Evolutionary conservation across 441 rosid species (phyloP), one percentile per base, ranked within the genome.

Genomic region (Populus hybrid): DNA sequence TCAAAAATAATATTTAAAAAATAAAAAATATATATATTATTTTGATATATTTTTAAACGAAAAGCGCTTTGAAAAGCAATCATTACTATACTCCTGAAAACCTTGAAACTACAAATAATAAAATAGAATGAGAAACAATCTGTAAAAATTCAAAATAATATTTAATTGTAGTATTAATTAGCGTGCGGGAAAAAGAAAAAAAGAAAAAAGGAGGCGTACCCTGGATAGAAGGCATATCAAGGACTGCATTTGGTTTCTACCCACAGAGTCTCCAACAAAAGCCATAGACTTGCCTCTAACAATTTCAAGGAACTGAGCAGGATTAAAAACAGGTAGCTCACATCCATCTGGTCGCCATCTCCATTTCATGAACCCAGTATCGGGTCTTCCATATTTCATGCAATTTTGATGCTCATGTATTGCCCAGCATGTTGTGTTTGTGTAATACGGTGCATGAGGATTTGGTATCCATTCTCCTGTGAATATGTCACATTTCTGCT

Each of bases 241-340:
- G 63, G 99, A 95, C 85, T 92, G 97, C 28, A 95, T 83, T 80
- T 95, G 99, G 63, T 95, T 95, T 83, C 99, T 92, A 19, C 94
- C 97, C 87, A 95, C 84, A 14, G 98, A 95, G 46, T 95, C 99
- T 0, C 99, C 99, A 12, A 95, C 88, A 80, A 95, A 93, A 46
- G 99, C 98, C 76, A 92, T 61, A 64, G 91, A 91, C 38, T 88
- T 90, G 81, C 90, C 84, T 32, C 82, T 85, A 68, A 93, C 83
- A 18, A 90, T 82, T 73, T 87, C 74, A 46, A 95, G 88, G 75
- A 95, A 93, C 73, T 81, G 83, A 71, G 76, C 65, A 3, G 97
- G 87, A 32, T 93, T 88, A 74, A 95, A 90, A 83, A 91, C 83
- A 1, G 99, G 93, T 16, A 95, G 88, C 59, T 86, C 78, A 80